Percentiles rank a stretch among this genome's conserved stretches.
Evolutionary conservation across 495 filamentous ascomycete species (phyloP).

Genomic region (Platismatia glauca): DNA sequence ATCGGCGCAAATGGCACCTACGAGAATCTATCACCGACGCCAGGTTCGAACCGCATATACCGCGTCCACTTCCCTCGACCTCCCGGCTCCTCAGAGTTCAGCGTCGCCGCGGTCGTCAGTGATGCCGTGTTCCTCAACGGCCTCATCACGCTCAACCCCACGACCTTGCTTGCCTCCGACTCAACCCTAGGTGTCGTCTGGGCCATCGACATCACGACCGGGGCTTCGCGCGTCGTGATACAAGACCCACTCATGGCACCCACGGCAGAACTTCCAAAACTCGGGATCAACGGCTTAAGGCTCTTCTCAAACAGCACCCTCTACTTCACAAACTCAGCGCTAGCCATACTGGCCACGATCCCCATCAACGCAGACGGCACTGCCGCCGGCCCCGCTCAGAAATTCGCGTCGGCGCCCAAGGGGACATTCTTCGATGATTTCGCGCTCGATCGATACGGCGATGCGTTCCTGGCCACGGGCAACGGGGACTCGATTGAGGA

Average conservation of each 20-base stretch:
- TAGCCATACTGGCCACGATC: conserved; percentile 26
- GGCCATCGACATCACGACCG: conserved; percentile 22
- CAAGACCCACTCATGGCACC: conserved; percentile 25
- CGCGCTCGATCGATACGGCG: conserved; percentile 18
- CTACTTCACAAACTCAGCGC: conserved; percentile 35
- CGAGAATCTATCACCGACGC: too few relatives aligned
- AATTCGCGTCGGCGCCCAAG: neutral
- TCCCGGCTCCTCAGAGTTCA: too few relatives aligned
- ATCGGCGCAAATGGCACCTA: too few relatives aligned
- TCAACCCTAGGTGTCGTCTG: conserved; percentile 27
- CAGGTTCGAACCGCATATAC: too few relatives aligned
- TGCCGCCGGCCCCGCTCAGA: conserved; percentile 15
- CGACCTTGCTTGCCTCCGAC: conserved; percentile 12
- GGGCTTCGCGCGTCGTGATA: conserved; percentile 20
- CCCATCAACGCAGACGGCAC: conserved; percentile 26
- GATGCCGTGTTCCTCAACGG: conserved; percentile 7
- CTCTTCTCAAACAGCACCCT: conserved; percentile 19
- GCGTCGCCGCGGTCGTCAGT: too few relatives aligned
- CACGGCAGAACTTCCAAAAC: conserved; percentile 16
- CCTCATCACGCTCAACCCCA: conserved; percentile 2
- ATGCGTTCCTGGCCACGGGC: conserved; percentile 19
- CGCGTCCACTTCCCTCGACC: too few relatives aligned
- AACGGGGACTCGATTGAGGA: conserved; percentile 18
- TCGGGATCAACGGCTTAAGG: conserved; percentile 35
- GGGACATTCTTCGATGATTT: conserved; percentile 28